Conservation (phyloP, 1,284 basidiomycete genomes). For the Leucoagaricus sp. region DNA sequence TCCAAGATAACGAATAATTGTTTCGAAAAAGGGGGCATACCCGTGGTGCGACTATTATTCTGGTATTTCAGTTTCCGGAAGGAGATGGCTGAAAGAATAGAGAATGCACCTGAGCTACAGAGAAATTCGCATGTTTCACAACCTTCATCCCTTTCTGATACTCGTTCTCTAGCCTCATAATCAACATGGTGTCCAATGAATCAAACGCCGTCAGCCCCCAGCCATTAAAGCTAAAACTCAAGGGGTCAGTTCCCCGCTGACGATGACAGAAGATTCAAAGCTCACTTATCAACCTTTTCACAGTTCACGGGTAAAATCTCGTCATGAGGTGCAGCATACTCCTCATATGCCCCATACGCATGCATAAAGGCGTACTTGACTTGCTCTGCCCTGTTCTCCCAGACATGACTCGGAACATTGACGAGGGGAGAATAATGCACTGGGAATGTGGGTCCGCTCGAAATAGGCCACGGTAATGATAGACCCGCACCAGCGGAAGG, state of each 20-base stretch:
- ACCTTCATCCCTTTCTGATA: constrained; percentile 75
- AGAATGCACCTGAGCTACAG: constrained; percentile 34
- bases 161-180: constrained; percentile 84
- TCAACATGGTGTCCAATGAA: constrained; percentile 84
- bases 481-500: background rate
- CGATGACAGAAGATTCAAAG: constrained; percentile 3
- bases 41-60: constrained; percentile 21
- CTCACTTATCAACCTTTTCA: constrained; percentile 52
- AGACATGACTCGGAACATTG: constrained; percentile 34
- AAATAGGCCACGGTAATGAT: constrained; percentile 4
- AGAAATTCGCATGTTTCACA: constrained; percentile 69
- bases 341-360: constrained; percentile 64
- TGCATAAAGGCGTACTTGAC: constrained; percentile 64
- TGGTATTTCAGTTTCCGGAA: background rate
- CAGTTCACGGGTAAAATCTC: constrained; percentile 60
- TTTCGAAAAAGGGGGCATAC: constrained; percentile 77
- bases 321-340: constrained; percentile 57
- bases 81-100: background rate
- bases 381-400: constrained; percentile 54
- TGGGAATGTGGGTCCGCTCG: constrained; percentile 9
- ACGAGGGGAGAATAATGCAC: constrained; percentile 14
- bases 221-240: constrained; percentile 63
- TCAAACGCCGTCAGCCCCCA: constrained; percentile 89
- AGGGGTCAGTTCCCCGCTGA: background rate
- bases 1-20: constrained; percentile 85